Conservation (phyloP, 1,284 basidiomycete species). For the Cutaneotrichosporon arboriforme region DNA sequence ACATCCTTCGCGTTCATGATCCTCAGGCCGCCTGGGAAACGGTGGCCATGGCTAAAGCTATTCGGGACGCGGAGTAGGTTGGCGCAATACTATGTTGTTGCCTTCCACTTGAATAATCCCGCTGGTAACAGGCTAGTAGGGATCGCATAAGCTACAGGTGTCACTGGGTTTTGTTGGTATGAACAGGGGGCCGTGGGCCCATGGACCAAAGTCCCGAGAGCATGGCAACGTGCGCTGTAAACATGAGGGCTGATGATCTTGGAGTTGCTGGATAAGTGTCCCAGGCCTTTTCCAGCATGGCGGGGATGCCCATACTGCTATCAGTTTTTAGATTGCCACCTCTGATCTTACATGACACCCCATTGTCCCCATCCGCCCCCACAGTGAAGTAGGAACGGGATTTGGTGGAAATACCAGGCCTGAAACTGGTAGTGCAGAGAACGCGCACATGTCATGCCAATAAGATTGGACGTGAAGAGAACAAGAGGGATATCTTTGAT, state of each 20-base stretch:
- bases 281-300: constrained; percentile 77
- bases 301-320: constrained; percentile 58
- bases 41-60: constrained; percentile 54
- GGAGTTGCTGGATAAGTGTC: constrained; percentile 76
- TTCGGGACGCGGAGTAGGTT: constrained; percentile 26
- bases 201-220: constrained; percentile 54
- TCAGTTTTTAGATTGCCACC: constrained; percentile 11
- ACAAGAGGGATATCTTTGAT: constrained; percentile 70
- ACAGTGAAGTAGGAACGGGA: constrained; percentile 66
- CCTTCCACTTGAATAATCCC: too few species aligned
- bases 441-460: constrained; percentile 88
- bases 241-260: constrained; percentile 62
- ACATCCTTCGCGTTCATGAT: constrained; percentile 80
- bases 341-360: constrained; percentile 26
- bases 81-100: background rate
- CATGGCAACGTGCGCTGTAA: constrained; percentile 57
- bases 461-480: constrained; percentile 84
- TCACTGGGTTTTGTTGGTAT: background rate
- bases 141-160: too few species aligned
- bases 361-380: constrained; percentile 28
- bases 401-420: constrained; percentile 90
- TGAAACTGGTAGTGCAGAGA: constrained; percentile 99
- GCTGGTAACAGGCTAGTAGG: too few species aligned
- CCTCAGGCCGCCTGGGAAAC: constrained; percentile 63
- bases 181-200: background rate